Percentiles rank a stretch among this genome's conserved stretches.
Evolutionary conservation across 495 filamentous ascomycete genomes (phyloP).

Genomic region (Podospora appendiculata): DNA sequence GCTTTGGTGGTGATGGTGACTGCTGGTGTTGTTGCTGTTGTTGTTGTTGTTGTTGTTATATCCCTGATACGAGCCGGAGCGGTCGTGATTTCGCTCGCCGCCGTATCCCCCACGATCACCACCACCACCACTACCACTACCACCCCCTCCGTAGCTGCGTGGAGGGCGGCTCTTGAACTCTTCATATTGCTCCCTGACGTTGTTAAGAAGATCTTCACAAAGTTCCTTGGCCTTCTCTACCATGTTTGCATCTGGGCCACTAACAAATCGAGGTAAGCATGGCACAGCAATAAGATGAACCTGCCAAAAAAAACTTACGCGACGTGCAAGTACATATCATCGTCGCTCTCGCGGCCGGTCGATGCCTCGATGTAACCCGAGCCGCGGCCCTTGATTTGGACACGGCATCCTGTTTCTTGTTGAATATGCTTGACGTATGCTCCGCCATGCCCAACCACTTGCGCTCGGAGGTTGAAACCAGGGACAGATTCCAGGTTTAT

Average conservation of each 20-base stretch:
- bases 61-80: slow-evolving; percentile 28
- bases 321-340: slow-evolving; percentile 91
- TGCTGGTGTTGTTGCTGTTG: slow-evolving; percentile 18
- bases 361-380: slow-evolving; percentile 87
- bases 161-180: slow-evolving; percentile 81
- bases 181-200: slow-evolving; percentile 81
- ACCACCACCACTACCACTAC: slow-evolving; percentile 19
- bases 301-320: slow-evolving; percentile 64
- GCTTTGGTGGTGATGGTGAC: slow-evolving; percentile 1
- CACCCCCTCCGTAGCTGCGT: slow-evolving; percentile 50
- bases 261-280: slow-evolving; percentile 34
- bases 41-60: slow-evolving; percentile 33
- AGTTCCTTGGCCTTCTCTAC: slow-evolving; percentile 83
- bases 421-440: slow-evolving; percentile 97
- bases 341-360: slow-evolving; percentile 81
- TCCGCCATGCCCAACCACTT: slow-evolving; percentile 89
- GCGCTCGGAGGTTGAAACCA: slow-evolving; percentile 93
- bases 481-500: slow-evolving; percentile 83
- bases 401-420: slow-evolving; percentile 84
- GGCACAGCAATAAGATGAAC: background rate
- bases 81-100: slow-evolving; percentile 20
- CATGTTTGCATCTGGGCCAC: slow-evolving; percentile 77
- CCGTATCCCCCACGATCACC: slow-evolving; percentile 8
- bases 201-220: slow-evolving; percentile 75
- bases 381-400: slow-evolving; percentile 96